phyloP scores from a whole-genome alignment of 2,329 filamentous ascomycete species.

The Aspergillus sp. region DNA sequence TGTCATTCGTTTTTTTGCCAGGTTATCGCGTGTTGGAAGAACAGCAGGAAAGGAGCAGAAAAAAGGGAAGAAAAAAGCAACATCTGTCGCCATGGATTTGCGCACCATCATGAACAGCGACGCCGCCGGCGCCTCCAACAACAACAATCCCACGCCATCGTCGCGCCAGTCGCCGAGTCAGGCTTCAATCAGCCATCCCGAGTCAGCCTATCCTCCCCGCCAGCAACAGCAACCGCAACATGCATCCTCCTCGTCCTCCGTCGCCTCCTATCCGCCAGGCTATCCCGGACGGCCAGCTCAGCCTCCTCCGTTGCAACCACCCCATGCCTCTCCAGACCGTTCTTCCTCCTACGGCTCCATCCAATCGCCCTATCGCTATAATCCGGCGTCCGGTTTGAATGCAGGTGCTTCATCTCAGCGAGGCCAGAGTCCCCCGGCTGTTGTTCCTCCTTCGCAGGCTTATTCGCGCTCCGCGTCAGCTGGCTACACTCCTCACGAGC shows the following conservation, averaged over 20 bases:
- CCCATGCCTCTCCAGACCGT: constrained; percentile 40
- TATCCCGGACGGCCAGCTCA: constrained; percentile 30
- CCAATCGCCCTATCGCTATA: constrained; percentile 39
- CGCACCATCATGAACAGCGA: constrained; percentile 50
- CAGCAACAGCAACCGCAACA: constrained; percentile 20
- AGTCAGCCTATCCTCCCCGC: constrained; percentile 17
- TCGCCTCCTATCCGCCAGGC: constrained; percentile 20
- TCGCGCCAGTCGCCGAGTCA: constrained; percentile 20
- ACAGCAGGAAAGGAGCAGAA: too few relatives aligned
- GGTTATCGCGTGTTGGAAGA: too few relatives aligned
- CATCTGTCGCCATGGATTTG: constrained; percentile 42
- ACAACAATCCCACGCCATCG: constrained; percentile 20
- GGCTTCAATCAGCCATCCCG: constrained; percentile 22
- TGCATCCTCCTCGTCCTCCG: constrained; percentile 13
- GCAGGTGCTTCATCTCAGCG: constrained; percentile 22
- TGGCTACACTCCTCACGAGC: constrained; percentile 24
- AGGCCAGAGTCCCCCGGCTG: constrained; percentile 28
- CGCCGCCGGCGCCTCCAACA: constrained; percentile 23
- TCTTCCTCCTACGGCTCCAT: constrained; percentile 34
- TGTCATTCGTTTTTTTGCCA: too few relatives aligned
- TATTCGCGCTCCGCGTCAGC: constrained; percentile 28
- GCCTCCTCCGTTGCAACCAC: constrained; percentile 41
- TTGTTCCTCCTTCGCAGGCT: constrained; percentile 24
- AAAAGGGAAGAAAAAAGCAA: too few relatives aligned
- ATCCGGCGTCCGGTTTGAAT: constrained; percentile 25